Evolutionary conservation across 371 early-diverging fungal genomes (phyloP).

Genomic region (Rhizopus sp.): DNA sequence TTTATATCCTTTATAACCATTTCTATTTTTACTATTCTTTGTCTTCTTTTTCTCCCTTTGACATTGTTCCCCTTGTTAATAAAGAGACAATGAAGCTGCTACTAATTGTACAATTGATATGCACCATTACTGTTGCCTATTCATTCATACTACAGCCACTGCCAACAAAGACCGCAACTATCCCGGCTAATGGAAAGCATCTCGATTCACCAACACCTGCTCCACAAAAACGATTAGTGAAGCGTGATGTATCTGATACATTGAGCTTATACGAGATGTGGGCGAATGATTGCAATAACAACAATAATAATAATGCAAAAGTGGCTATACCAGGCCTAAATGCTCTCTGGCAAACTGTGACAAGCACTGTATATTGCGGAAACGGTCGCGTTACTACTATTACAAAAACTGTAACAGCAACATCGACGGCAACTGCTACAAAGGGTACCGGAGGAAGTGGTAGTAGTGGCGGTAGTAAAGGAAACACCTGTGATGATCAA

Average conservation of each 20-base stretch:
- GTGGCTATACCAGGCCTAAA: slow-evolving; percentile 22
- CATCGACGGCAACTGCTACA: slow-evolving; percentile 7
- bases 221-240: slow-evolving; percentile 4
- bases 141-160: not conserved
- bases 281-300: slow-evolving; percentile 22
- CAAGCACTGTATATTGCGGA: slow-evolving; percentile 32
- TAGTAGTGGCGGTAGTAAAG: slow-evolving; percentile 1
- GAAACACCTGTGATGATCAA: slow-evolving; percentile 23
- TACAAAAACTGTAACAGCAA: slow-evolving; percentile 28
- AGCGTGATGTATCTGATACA: slow-evolving; percentile 29
- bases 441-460: slow-evolving; percentile 5
- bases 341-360: slow-evolving; percentile 29
- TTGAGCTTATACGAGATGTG: slow-evolving; percentile 31
- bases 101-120: not conserved
- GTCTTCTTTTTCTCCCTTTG: not conserved
- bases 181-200: no score
- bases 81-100: not conserved
- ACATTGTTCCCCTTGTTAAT: not conserved
- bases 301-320: slow-evolving; percentile 12
- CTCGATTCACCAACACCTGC: slow-evolving; percentile 13
- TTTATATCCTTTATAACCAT: no score
- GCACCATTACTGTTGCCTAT: not conserved
- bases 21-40: not conserved
- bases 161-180: not conserved
- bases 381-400: slow-evolving; percentile 25